These are phyloP conservation scores for Fraxinus quadrangulata DNA, from an alignment of 257 asterid genomes.

Conservation along the genomic window DNA sequence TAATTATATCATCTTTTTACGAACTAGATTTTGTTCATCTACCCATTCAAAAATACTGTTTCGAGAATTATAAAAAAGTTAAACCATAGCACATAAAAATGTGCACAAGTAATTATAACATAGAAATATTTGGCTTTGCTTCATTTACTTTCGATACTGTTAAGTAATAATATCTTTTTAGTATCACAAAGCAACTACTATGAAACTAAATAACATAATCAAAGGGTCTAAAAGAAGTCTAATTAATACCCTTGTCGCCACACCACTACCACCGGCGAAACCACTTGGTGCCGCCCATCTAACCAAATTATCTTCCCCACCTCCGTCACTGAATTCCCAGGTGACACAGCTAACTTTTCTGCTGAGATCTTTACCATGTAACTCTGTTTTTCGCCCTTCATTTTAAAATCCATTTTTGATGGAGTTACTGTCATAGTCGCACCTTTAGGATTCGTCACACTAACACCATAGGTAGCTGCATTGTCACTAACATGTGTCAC, in stretches of 20 bases:
- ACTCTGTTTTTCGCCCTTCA: slow-evolving; percentile 52
- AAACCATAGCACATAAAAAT: no score
- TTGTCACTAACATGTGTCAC: slow-evolving; percentile 57
- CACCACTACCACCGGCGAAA: slow-evolving; percentile 66
- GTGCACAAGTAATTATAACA: not conserved
- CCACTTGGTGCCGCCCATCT: slow-evolving; percentile 60
- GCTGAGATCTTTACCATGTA: slow-evolving; percentile 49
- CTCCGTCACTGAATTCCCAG: slow-evolving; percentile 47
- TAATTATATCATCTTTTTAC: no score
- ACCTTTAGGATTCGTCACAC: slow-evolving; percentile 46
- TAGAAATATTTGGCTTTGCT: not conserved
- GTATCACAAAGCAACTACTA: not conserved
- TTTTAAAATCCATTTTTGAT: slow-evolving; percentile 38
- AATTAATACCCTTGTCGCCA: slow-evolving; percentile 47
- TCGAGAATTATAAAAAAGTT: no score
- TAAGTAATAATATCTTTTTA: not conserved
- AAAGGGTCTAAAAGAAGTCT: not conserved
- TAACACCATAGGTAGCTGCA: slow-evolving; percentile 35
- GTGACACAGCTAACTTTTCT: slow-evolving; percentile 40
- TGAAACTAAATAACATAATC: not conserved
- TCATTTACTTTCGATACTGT: not conserved
- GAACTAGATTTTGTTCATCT: no score
- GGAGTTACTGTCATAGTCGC: slow-evolving; percentile 51
- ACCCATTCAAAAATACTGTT: no score
- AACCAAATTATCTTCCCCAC: slow-evolving; percentile 69